These are phyloP conservation scores for Cercospora berteroae DNA, from an alignment of 2,329 filamentous ascomycete species.

Conservation along the genomic window DNA sequence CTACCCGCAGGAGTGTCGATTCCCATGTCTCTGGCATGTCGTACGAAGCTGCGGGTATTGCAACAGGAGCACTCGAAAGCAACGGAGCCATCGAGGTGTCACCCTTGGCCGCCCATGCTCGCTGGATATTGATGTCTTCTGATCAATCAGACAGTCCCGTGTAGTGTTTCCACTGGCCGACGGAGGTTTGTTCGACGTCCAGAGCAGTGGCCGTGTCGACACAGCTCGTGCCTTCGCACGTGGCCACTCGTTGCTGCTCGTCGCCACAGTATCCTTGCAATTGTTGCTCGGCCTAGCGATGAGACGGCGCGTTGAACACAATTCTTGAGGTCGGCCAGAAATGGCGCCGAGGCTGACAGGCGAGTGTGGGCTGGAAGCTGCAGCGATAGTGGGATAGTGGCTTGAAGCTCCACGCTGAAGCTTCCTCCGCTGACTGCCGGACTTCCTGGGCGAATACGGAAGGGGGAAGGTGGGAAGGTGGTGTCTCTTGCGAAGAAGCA, in stretches of 20 bases:
- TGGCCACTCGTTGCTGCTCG: background rate
- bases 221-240: background rate
- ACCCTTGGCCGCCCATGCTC: background rate
- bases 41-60: background rate
- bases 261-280: background rate
- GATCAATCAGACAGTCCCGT: background rate
- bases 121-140: background rate
- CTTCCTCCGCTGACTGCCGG: background rate
- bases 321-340: background rate
- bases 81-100: background rate
- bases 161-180: background rate
- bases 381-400: slow-evolving; percentile 2
- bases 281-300: background rate
- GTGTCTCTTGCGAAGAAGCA: background rate
- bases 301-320: background rate
- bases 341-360: background rate
- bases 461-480: background rate
- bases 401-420: background rate
- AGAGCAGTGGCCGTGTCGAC: background rate
- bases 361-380: background rate
- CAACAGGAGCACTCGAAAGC: background rate
- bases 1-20: background rate
- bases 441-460: background rate
- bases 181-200: background rate
- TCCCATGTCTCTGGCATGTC: background rate